phyloP scores from a whole-genome alignment of 108 stramenopile genomes.

The Fragilaria crotonensis region DNA sequence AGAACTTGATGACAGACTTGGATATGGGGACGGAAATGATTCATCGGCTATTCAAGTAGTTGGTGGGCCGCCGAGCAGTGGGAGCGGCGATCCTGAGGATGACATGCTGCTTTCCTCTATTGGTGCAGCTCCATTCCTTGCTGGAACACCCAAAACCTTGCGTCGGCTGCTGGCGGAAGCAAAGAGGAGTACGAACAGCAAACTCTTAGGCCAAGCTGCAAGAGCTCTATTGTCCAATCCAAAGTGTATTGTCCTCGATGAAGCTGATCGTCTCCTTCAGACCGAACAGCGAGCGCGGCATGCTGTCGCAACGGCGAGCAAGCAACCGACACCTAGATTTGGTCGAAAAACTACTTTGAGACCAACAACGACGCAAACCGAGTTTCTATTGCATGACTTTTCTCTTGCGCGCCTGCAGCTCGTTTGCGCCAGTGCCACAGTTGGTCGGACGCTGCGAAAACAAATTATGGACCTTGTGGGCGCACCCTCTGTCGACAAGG shows the following conservation, averaged over 20 bases:
- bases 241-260: slow-evolving; percentile 55
- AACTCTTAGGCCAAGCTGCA: slow-evolving; percentile 4
- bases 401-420: slow-evolving; percentile 22
- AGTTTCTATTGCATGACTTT: slow-evolving; percentile 5
- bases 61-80: slow-evolving; percentile 3
- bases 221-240: slow-evolving; percentile 31
- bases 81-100: neutral
- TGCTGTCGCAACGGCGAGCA: slow-evolving; percentile 7
- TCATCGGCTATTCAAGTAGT: slow-evolving; percentile 26
- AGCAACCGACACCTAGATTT: neutral
- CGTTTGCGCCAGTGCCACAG: slow-evolving; percentile 66
- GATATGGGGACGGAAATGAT: slow-evolving; percentile 20
- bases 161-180: slow-evolving; percentile 8
- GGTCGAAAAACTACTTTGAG: neutral
- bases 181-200: neutral
- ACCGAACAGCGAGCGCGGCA: slow-evolving; percentile 49
- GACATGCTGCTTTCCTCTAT: neutral
- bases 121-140: slow-evolving; percentile 29
- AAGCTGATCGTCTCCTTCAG: slow-evolving; percentile 65
- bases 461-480: slow-evolving; percentile 61
- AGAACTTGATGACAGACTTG: slow-evolving; percentile 28
- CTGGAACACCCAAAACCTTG: slow-evolving; percentile 55
- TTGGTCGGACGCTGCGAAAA: slow-evolving; percentile 60
- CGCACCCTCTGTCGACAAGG: slow-evolving; percentile 54
- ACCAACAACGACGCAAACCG: slow-evolving; percentile 5